Percentiles rank a stretch among this genome's conserved stretches.
phyloP scores from a whole-genome alignment of 768 basidiomycete species.

The Leccinum pellstonianum region DNA sequence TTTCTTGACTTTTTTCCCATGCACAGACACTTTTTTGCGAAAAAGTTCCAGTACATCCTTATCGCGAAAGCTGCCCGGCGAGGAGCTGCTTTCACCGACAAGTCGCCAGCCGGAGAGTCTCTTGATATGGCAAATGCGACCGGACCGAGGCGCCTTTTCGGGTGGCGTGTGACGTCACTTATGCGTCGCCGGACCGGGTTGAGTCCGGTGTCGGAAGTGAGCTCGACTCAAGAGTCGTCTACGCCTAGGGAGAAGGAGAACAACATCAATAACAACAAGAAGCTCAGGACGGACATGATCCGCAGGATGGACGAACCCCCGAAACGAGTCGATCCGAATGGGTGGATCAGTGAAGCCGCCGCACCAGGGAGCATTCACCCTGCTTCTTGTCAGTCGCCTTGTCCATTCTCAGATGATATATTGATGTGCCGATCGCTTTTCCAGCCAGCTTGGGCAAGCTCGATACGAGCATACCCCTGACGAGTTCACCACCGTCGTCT shows the following conservation, averaged over 20 bases:
- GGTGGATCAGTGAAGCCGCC: conserved; percentile 57
- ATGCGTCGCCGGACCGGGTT: conserved; percentile 30
- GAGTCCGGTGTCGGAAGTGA: conserved; percentile 27
- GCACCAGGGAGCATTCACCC: conserved; percentile 4
- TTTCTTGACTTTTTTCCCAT: background rate
- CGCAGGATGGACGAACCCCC: conserved; percentile 67
- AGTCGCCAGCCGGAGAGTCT: conserved; percentile 22
- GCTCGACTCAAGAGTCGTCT: conserved; percentile 11
- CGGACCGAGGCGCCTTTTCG: conserved; percentile 17
- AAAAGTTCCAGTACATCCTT: conserved; percentile 60
- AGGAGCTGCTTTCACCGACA: conserved; percentile 8
- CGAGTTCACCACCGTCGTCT: conserved; percentile 5
- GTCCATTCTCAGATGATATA: background rate
- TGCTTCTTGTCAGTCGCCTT: conserved; percentile 13
- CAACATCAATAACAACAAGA: conserved; percentile 25
- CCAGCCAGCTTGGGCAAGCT: conserved; percentile 10
- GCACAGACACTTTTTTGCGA: conserved; percentile 55
- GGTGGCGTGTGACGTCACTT: conserved; percentile 33
- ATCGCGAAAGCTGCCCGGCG: conserved; percentile 39
- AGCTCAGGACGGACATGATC: conserved; percentile 72
- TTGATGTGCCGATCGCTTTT: background rate
- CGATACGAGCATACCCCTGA: conserved; percentile 4
- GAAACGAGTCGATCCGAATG: conserved; percentile 70
- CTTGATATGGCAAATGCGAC: conserved; percentile 19
- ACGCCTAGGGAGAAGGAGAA: conserved; percentile 17